Percentiles rank a stretch among this genome's conserved stretches.
Evolutionary conservation across 2,329 filamentous ascomycete genomes (phyloP).

Genomic region (Aspergillus pseudoviridinutans): DNA sequence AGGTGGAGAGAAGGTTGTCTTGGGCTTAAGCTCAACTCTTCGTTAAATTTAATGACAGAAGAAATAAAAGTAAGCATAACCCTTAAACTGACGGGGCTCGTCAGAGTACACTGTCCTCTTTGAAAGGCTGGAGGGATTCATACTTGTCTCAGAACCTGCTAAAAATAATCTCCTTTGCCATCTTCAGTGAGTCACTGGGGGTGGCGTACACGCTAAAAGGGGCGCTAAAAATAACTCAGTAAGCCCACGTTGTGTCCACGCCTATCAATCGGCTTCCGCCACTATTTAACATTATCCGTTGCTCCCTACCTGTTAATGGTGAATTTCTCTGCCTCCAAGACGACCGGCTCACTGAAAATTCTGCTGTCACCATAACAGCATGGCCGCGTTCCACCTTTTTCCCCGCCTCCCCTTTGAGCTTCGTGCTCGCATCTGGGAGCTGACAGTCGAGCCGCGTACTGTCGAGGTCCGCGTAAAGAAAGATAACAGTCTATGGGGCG

Average conservation of each 20-base stretch:
- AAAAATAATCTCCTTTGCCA: not conserved
- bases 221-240: not conserved
- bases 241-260: not conserved
- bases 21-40: not conserved
- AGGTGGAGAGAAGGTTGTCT: not conserved
- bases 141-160: not conserved
- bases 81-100: not conserved
- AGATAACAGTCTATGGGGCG: no score
- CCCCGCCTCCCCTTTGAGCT: no score
- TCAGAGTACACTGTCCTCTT: not conserved
- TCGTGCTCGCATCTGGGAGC: no score
- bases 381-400: no score
- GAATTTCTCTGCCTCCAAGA: not conserved
- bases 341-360: no score
- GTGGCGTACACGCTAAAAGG: not conserved
- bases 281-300: not conserved
- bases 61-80: not conserved
- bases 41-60: not conserved
- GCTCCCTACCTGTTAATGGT: not conserved
- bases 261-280: not conserved
- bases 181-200: not conserved
- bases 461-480: no score
- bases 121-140: not conserved
- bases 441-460: no score
- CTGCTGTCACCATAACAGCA: no score